Evolutionary conservation across 1,284 basidiomycete genomes (phyloP), one percentile per base, ranked within the genome.

Genomic region (Boletellus deceptivus): DNA sequence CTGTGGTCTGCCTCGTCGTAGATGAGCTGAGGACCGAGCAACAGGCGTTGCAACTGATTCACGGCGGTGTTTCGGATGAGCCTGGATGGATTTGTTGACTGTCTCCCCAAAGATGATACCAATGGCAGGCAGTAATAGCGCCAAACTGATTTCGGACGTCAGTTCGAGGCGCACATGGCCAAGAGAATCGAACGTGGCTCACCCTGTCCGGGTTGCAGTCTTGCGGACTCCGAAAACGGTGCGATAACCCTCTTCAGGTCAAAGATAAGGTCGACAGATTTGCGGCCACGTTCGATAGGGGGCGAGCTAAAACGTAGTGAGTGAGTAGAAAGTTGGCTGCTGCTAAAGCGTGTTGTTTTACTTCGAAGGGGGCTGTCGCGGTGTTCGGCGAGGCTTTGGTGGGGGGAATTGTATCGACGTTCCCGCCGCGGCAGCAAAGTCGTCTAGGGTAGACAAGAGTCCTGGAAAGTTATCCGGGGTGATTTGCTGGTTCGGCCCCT

Each of bases 51-150:
- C 9, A 99, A 76, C 61, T 93, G 84, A 11, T 81, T 78, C 50
- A 98, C 83, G 6, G 97, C 87, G 39, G 77, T 78, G 61, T 95
- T 90, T 6, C 96, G 86, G 46, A 98, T 83, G 61, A 95, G 87
- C 20, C 89, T 83, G 33, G 89, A 82, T 3, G 88, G 84, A 61
- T 93, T 97, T 40, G 87, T 82, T 47, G 91, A 93, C 67, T 98
- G 96, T 45, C 86, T 84, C 6, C 85, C 83, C 39, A 98, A 79
- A 1, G 89, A 85, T 0, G 80, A 74, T 14, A 98, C 75, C 13
- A 96, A 72, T 0, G 93, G 91, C 11, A 98, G 76, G 70, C 86
- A 89, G 59, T 89, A 84, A 51, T 84, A 79, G 55, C 81, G 83
- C 90, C 94, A 98, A 7, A 84, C 91, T 92, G 67, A 41, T 25